Evolutionary conservation across 208 protist genomes (phyloP).

Genomic region (Crithidia brevicula): DNA sequence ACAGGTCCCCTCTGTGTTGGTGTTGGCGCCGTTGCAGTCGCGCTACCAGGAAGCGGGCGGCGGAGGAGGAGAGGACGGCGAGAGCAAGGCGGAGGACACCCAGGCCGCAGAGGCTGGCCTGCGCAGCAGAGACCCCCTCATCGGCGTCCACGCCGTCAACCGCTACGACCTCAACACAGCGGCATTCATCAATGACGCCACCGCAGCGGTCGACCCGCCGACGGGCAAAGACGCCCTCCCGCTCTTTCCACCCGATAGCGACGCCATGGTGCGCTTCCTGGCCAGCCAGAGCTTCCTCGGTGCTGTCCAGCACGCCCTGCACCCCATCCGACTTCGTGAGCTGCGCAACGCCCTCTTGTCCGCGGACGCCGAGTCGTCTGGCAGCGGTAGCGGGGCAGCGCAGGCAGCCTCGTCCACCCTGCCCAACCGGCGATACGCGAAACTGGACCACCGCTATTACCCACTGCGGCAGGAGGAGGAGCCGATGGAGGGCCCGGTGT

Average conservation of each 20-base stretch:
- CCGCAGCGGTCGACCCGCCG: conserved; percentile 21
- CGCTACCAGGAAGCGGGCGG: conserved; percentile 6
- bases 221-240: conserved; percentile 29
- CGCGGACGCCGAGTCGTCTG: too few species aligned
- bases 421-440: conserved; percentile 26
- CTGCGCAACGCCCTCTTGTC: too few species aligned
- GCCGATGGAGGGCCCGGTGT: conserved; percentile 28
- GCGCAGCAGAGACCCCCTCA: conserved; percentile 19
- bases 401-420: neutral
- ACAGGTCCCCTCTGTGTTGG: conserved; percentile 40
- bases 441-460: conserved; percentile 42
- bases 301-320: conserved; percentile 18
- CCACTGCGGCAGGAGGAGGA: conserved; percentile 23
- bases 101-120: neutral
- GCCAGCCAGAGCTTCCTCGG: conserved; percentile 23
- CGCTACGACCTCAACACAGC: conserved; percentile 41
- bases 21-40: conserved; percentile 30
- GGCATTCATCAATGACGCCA: conserved; percentile 19
- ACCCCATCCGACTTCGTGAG: conserved; percentile 5
- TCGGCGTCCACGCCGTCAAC: conserved; percentile 41
- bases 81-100: conserved; percentile 4
- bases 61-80: conserved; percentile 1
- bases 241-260: conserved; percentile 36
- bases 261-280: conserved; percentile 50
- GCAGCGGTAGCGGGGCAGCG: too few species aligned